phyloP scores from a whole-genome alignment of 208 protist genomes.

The Leishmania major region DNA sequence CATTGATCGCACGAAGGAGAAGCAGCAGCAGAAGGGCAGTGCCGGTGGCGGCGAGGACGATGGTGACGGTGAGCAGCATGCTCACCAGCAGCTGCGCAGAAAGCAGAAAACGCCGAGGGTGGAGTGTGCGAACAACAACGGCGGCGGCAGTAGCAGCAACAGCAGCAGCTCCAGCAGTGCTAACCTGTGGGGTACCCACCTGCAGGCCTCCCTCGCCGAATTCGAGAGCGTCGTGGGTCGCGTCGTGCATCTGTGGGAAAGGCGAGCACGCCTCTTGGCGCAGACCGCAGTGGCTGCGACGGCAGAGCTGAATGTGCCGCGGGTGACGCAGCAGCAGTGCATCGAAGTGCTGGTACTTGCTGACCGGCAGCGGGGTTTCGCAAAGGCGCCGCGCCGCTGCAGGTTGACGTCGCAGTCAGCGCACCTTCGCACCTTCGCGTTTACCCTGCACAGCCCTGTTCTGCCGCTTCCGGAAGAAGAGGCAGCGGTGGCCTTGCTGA shows the following conservation, averaged over 20 bases:
- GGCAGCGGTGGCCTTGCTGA: slow-evolving; percentile 33
- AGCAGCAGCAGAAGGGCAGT: slow-evolving; percentile 17
- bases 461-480: slow-evolving; percentile 44
- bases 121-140: background rate
- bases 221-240: slow-evolving; percentile 51
- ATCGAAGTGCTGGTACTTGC: slow-evolving; percentile 33
- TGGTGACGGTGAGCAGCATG: background rate
- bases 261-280: slow-evolving; percentile 11
- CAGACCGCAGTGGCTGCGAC: slow-evolving; percentile 1
- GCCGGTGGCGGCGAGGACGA: background rate
- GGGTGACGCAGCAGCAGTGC: slow-evolving; percentile 31
- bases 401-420: slow-evolving; percentile 19
- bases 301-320: background rate
- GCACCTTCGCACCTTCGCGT: slow-evolving; percentile 61
- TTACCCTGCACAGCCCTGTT: slow-evolving; percentile 46
- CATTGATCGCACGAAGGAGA: slow-evolving; percentile 33
- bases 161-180: slow-evolving; percentile 1
- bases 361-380: slow-evolving; percentile 20
- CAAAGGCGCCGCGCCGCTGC: background rate
- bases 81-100: background rate
- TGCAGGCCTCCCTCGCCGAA: slow-evolving; percentile 42
- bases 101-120: background rate
- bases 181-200: slow-evolving; percentile 64
- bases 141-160: background rate
- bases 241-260: slow-evolving; percentile 41